phyloP scores from a whole-genome alignment of 192 early-diverging fungal species.

The Backusella morwellensis region DNA sequence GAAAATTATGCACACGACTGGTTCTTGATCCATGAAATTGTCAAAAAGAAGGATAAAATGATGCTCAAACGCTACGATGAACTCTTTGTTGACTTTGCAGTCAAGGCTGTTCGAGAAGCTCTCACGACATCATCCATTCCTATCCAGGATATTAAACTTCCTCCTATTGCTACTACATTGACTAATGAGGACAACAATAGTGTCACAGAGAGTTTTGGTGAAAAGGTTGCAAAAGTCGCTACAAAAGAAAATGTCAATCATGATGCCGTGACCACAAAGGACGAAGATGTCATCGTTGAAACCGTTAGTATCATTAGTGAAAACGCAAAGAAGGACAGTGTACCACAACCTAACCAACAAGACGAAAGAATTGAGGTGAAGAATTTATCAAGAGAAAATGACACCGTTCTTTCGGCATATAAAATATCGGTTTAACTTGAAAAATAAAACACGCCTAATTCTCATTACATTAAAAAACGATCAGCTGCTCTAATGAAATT shows the following conservation, averaged over 20 bases:
- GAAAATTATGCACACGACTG: constrained; percentile 37
- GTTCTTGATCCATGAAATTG: constrained; percentile 35
- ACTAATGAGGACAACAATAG: neutral
- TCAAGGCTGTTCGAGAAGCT: neutral
- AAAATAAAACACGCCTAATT: neutral
- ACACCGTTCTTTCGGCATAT: neutral
- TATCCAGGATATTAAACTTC: neutral
- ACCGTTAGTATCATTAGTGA: neutral
- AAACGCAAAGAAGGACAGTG: neutral
- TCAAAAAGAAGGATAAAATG: constrained; percentile 27
- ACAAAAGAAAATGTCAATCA: neutral
- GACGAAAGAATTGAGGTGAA: neutral
- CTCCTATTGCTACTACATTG: neutral
- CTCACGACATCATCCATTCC: neutral
- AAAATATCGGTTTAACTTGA: neutral
- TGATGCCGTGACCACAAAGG: neutral
- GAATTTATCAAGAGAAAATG: neutral
- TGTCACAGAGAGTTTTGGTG: neutral
- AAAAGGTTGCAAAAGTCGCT: neutral
- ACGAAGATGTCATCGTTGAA: neutral
- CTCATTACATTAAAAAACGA: neutral
- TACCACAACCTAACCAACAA: neutral
- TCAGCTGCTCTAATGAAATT: neutral
- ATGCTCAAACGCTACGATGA: constrained; percentile 17
- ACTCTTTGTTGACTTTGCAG: constrained; percentile 25